Conservation (phyloP, 2,329 filamentous ascomycete genomes). For the Aciculosporium take region DNA sequence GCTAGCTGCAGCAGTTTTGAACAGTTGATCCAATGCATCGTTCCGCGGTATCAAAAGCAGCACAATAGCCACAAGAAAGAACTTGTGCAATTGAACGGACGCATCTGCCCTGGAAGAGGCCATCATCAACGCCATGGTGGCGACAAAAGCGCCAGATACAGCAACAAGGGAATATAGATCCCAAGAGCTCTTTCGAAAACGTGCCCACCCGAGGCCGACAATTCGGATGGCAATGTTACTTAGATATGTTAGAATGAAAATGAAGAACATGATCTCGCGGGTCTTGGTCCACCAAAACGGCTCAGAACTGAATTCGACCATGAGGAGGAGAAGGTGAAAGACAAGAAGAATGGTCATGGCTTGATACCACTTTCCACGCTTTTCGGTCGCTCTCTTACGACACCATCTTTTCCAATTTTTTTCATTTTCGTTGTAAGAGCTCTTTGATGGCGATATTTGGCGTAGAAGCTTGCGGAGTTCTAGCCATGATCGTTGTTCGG, state of each 20-base stretch:
- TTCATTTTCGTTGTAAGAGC: constrained; percentile 64
- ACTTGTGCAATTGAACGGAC: constrained; percentile 76
- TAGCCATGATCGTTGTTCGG: constrained; percentile 92
- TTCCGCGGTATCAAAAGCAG: constrained; percentile 89
- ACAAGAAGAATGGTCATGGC: constrained; percentile 67
- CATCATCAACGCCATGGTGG: constrained; percentile 66
- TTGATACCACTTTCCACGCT: constrained; percentile 82
- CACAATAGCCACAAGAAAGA: constrained; percentile 82
- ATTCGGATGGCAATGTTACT: constrained; percentile 74
- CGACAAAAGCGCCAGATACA: constrained; percentile 62
- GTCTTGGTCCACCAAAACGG: constrained; percentile 53
- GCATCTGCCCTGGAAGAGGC: constrained; percentile 42
- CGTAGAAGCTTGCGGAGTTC: constrained; percentile 82
- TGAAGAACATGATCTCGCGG: constrained; percentile 65
- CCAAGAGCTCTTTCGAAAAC: constrained; percentile 89
- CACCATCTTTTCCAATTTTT: constrained; percentile 83
- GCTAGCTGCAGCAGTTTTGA: constrained; percentile 95
- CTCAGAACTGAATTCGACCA: constrained; percentile 75
- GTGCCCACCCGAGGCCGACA: constrained; percentile 76
- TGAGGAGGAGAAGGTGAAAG: constrained; percentile 67
- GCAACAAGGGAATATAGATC: constrained; percentile 76
- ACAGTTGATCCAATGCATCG: constrained; percentile 91
- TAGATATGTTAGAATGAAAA: constrained; percentile 70
- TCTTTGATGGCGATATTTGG: constrained; percentile 89
- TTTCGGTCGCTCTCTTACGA: constrained; percentile 85